Percentiles rank a stretch among this genome's conserved stretches.
Conservation (phyloP, 306 rosid genomes). For the Cicer pinnatifidum region DNA sequence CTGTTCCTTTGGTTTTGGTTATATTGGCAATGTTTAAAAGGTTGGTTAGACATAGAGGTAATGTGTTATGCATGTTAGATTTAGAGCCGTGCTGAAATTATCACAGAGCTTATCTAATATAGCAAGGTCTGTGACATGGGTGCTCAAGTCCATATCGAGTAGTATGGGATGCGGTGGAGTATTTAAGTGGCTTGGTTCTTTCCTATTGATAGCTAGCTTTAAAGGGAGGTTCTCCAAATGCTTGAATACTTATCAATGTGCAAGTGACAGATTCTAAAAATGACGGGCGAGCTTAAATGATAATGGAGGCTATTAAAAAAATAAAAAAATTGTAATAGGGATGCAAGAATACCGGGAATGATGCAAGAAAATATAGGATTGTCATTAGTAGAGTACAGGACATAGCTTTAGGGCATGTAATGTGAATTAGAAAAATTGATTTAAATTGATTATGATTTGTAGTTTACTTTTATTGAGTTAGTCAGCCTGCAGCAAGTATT, state of each 20-base stretch:
- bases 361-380: not conserved
- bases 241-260: too few relatives aligned
- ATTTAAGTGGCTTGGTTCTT: too few relatives aligned
- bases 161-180: too few relatives aligned
- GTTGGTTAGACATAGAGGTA: conserved; percentile 2
- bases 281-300: not conserved
- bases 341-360: not conserved
- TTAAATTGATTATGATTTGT: not conserved
- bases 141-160: too few relatives aligned
- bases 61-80: not conserved
- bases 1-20: conserved; percentile 25
- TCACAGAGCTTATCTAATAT: not conserved
- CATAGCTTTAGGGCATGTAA: not conserved
- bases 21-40: conserved; percentile 5
- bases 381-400: not conserved
- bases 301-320: not conserved
- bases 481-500: conserved; percentile 11
- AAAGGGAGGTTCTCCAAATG: too few relatives aligned
- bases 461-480: not conserved
- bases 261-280: not conserved
- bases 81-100: not conserved
- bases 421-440: conserved; percentile 26
- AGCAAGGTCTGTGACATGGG: not conserved
- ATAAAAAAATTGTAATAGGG: not conserved
- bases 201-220: too few relatives aligned